Evolutionary conservation across 345 rosid species (phyloP).

Genomic region (Citrus sinensis): DNA sequence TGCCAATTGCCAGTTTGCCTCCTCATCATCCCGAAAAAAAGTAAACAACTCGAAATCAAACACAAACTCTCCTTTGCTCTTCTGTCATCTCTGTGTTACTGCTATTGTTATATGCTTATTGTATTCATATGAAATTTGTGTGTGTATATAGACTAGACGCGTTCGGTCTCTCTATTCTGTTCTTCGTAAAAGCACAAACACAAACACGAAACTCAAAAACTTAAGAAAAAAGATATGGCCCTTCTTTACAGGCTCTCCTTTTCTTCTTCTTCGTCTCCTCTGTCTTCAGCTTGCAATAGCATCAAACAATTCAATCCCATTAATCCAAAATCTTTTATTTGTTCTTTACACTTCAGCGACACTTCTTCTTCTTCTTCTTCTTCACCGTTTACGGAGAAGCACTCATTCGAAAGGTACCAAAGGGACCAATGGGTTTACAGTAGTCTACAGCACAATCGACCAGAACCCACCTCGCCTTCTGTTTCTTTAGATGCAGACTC

Average conservation of each 20-base stretch:
- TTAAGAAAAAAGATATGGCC: conserved; percentile 12
- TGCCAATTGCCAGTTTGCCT: conserved; percentile 2
- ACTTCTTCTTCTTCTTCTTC: conserved; percentile 27
- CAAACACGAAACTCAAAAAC: not conserved
- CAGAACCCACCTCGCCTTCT: conserved; percentile 20
- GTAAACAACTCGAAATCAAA: not conserved
- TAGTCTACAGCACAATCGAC: conserved; percentile 7
- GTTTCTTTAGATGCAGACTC: conserved; percentile 37
- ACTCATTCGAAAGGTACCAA: conserved; percentile 53
- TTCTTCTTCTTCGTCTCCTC: conserved; percentile 13
- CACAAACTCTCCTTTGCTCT: not conserved
- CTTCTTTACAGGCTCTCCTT: conserved; percentile 26
- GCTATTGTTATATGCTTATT: not conserved
- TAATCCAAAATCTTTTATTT: conserved; percentile 12
- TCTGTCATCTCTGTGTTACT: not conserved
- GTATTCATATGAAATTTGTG: too few relatives aligned
- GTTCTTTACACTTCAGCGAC: conserved; percentile 30
- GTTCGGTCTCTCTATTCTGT: conserved; percentile 1
- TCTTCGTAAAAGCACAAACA: not conserved
- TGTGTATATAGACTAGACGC: conserved; percentile 6
- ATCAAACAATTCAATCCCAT: conserved; percentile 16
- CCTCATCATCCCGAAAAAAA: conserved; percentile 12
- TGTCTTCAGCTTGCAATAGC: conserved; percentile 6
- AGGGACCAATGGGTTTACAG: conserved; percentile 70
- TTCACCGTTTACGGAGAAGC: conserved; percentile 75